Evolutionary conservation across 75 land plant species (phyloP).

Genomic region (Larix kaempferi): DNA sequence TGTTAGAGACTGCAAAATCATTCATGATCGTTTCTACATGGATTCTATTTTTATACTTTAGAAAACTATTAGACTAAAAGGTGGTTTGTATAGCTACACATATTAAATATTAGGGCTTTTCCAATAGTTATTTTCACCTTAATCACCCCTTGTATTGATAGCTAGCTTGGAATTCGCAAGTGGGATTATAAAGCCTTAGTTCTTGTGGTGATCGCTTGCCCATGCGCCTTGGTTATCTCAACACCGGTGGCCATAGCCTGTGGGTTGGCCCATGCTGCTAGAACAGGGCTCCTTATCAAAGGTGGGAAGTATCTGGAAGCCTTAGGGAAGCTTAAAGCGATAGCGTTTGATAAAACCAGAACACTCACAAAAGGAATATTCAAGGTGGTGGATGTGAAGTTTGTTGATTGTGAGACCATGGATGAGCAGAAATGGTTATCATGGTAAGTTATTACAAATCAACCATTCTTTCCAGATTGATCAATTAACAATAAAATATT

Average conservation of each 20-base stretch:
- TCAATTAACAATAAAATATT: no score
- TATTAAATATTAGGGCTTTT: no score
- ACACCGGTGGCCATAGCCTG: constrained; percentile 88
- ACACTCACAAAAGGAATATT: constrained; percentile 86
- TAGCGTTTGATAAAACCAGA: constrained; percentile 92
- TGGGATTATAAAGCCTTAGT: constrained; percentile 81
- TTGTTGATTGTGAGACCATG: no score
- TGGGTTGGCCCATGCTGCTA: constrained; percentile 75
- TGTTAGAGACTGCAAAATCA: no score
- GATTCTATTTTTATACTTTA: no score
- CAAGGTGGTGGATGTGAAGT: constrained; percentile 30
- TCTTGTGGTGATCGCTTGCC: constrained; percentile 84
- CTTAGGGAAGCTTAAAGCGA: constrained; percentile 53
- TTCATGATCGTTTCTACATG: no score
- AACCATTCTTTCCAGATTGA: no score
- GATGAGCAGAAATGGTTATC: no score
- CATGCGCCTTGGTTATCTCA: constrained; percentile 89
- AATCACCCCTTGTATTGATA: constrained; percentile 48
- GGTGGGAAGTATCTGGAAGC: constrained; percentile 80
- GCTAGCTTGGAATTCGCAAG: constrained; percentile 30
- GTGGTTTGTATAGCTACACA: no score
- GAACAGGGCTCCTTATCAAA: constrained; percentile 67
- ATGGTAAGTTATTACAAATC: no score
- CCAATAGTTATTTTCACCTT: no score
- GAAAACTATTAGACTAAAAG: no score